Evolutionary conservation across 2,329 filamentous ascomycete species (phyloP).

Genomic region (Colletotrichum nymphaeae): DNA sequence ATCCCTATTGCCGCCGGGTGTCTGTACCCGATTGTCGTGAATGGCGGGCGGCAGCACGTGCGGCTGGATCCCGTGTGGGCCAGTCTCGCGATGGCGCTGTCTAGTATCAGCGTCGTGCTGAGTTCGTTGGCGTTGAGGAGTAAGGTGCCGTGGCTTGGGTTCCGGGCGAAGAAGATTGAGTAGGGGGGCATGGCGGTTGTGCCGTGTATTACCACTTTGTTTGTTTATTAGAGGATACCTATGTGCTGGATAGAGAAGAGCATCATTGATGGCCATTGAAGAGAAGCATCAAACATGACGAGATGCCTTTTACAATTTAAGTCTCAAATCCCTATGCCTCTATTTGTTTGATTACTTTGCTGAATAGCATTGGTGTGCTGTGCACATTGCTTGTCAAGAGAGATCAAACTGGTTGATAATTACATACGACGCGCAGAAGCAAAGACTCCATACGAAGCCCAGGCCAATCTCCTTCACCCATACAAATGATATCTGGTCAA

Average conservation of each 20-base stretch:
- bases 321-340: background rate
- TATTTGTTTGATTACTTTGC: background rate
- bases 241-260: background rate
- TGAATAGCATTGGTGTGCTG: too few relatives aligned
- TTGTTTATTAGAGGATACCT: background rate
- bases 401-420: too few relatives aligned
- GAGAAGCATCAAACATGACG: background rate
- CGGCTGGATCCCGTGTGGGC: constrained; percentile 86
- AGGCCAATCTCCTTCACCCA: too few relatives aligned
- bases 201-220: background rate
- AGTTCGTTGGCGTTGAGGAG: constrained; percentile 81
- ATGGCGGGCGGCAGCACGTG: constrained; percentile 63
- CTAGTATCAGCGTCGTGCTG: constrained; percentile 87
- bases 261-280: too few relatives aligned
- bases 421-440: too few relatives aligned
- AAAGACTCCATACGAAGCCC: too few relatives aligned
- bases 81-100: constrained; percentile 90
- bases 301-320: background rate
- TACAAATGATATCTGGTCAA: too few relatives aligned
- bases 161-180: constrained; percentile 48
- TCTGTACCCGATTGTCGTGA: constrained; percentile 69
- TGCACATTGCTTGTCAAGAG: too few relatives aligned
- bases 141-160: constrained; percentile 56
- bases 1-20: constrained; percentile 86
- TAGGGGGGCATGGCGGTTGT: background rate